A percentile compares a stretch with the other conserved stretches of the same genome.
These are phyloP conservation scores for Dactylellina cionopaga DNA, from an alignment of 2,329 filamentous ascomycete species.

Conservation along the genomic window DNA sequence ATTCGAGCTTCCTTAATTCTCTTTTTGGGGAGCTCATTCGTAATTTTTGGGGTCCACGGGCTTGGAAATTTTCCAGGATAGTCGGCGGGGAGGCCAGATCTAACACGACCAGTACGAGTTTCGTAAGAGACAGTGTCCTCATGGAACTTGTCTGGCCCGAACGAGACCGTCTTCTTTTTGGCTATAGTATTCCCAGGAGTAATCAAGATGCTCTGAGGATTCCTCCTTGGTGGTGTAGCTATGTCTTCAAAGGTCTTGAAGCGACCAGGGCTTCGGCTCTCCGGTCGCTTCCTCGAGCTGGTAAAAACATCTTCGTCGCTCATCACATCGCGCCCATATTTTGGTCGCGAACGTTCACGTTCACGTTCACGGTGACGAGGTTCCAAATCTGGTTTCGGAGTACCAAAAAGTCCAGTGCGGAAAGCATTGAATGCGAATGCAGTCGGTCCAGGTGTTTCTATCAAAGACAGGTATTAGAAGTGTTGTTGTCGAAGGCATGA, in stretches of 20 bases:
- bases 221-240: slow-evolving; percentile 53
- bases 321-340: slow-evolving; percentile 33
- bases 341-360: slow-evolving; percentile 15
- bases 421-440: slow-evolving; percentile 75
- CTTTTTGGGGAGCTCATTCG: slow-evolving; percentile 52
- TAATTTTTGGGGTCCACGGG: slow-evolving; percentile 63
- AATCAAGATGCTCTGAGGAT: slow-evolving; percentile 66
- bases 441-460: slow-evolving; percentile 71
- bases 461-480: slow-evolving; percentile 68
- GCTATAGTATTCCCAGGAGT: slow-evolving; percentile 65
- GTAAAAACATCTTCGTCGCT: slow-evolving; percentile 49
- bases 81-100: slow-evolving; percentile 64
- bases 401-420: slow-evolving; percentile 73
- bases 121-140: slow-evolving; percentile 63
- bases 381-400: slow-evolving; percentile 67
- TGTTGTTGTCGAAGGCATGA: too few relatives aligned
- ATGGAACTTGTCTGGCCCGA: slow-evolving; percentile 64
- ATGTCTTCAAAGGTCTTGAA: slow-evolving; percentile 34
- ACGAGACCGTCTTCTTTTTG: slow-evolving; percentile 67
- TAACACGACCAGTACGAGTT: slow-evolving; percentile 59
- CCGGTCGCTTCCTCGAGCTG: slow-evolving; percentile 28
- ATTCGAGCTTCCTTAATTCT: slow-evolving; percentile 27
- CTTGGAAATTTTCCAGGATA: slow-evolving; percentile 67
- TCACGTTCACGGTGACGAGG: slow-evolving; percentile 47
- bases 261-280: slow-evolving; percentile 25